A percentile compares a stretch with the other conserved stretches of the same genome.
These are phyloP conservation scores for Mycosarcoma mackinlayi DNA, from an alignment of 1,284 basidiomycete genomes.

Conservation along the genomic window DNA sequence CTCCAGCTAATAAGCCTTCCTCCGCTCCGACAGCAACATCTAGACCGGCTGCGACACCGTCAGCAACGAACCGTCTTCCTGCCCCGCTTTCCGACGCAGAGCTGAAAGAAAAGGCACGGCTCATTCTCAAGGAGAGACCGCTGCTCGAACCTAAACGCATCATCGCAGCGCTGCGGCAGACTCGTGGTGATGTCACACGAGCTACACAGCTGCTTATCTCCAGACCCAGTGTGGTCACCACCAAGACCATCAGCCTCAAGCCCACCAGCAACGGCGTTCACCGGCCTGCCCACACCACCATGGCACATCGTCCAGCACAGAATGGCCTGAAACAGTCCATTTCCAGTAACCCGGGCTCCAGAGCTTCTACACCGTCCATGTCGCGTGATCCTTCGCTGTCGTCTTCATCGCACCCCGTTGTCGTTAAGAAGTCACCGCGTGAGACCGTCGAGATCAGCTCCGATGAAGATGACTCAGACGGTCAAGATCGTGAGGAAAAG, in stretches of 20 bases:
- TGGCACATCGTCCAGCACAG: conserved; percentile 3
- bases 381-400: conserved; percentile 19
- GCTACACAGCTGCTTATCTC: conserved; percentile 19
- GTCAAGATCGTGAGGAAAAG: conserved; percentile 45
- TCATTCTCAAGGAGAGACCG: conserved; percentile 23
- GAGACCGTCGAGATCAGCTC: conserved; percentile 45
- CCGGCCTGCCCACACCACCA: conserved; percentile 4
- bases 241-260: conserved; percentile 40
- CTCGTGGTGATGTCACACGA: conserved; percentile 21
- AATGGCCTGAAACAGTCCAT: conserved; percentile 17
- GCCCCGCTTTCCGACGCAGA: conserved; percentile 21
- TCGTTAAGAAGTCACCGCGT: conserved; percentile 10
- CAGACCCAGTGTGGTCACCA: conserved; percentile 26
- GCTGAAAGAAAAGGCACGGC: conserved; percentile 26
- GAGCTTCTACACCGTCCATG: conserved; percentile 22
- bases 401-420: background rate
- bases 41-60: conserved; percentile 2
- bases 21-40: background rate
- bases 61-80: conserved; percentile 5
- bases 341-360: conserved; percentile 18
- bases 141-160: conserved; percentile 21
- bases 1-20: conserved; percentile 9
- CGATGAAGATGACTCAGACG: conserved; percentile 57
- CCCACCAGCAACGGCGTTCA: conserved; percentile 13
- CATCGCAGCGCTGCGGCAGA: conserved; percentile 33